Evolutionary conservation across 2,329 filamentous ascomycete genomes (phyloP).

Genomic region (Penicillium sp.): DNA sequence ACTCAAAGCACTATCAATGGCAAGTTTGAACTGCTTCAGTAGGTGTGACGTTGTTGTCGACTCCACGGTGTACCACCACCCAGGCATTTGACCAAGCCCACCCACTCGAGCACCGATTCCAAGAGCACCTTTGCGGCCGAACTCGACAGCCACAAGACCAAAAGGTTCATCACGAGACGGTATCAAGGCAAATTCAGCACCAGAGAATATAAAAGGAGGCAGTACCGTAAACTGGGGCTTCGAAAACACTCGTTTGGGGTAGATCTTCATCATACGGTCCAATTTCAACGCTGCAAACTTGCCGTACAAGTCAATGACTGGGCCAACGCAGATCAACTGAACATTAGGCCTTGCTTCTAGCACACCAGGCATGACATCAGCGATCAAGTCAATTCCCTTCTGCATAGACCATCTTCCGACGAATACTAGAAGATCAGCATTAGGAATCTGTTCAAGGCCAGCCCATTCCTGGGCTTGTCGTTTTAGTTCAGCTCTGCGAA

Average conservation of each 20-base stretch:
- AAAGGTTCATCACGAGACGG: conserved; percentile 72
- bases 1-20: conserved; percentile 64
- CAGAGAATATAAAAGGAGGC: conserved; percentile 69
- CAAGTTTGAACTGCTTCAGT: conserved; percentile 67
- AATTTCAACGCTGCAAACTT: conserved; percentile 70
- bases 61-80: conserved; percentile 73
- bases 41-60: conserved; percentile 66
- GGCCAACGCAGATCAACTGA: conserved; percentile 67
- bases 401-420: conserved; percentile 72
- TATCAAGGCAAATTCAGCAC: conserved; percentile 70
- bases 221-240: conserved; percentile 70
- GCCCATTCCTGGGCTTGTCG: conserved; percentile 71
- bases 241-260: conserved; percentile 68
- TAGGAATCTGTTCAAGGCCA: conserved; percentile 62
- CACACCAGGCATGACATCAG: conserved; percentile 67
- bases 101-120: conserved; percentile 69
- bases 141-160: conserved; percentile 70
- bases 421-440: conserved; percentile 69
- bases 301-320: conserved; percentile 70
- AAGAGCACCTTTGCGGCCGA: conserved; percentile 69
- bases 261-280: conserved; percentile 66
- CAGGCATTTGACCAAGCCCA: conserved; percentile 71
- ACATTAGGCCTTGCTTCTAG: conserved; percentile 63
- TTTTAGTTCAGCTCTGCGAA: conserved; percentile 57
- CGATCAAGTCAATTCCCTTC: conserved; percentile 70